These are phyloP conservation scores for Wickerhamomyces alni DNA, from an alignment of 805 yeast genomes.

Conservation along the genomic window DNA sequence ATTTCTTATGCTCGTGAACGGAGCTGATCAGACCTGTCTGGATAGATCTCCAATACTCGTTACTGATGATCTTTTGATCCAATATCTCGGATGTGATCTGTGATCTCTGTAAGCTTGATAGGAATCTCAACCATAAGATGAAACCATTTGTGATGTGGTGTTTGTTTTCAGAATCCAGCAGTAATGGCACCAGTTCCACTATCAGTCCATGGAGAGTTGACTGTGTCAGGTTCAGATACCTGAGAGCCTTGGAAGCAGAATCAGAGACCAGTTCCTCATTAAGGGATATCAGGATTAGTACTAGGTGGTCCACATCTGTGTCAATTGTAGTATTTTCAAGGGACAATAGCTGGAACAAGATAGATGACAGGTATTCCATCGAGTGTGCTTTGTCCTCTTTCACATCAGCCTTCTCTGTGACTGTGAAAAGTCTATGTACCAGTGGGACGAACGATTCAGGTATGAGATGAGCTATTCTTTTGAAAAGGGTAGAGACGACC, in stretches of 20 bases:
- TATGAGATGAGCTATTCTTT: conserved; percentile 5
- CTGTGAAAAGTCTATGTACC: neutral
- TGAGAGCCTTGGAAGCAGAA: conserved; percentile 33
- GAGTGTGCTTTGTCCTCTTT: neutral
- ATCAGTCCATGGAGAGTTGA: conserved; percentile 23
- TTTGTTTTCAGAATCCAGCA: conserved; percentile 25
- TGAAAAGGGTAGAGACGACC: conserved; percentile 1
- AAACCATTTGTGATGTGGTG: conserved; percentile 37
- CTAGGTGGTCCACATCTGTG: conserved; percentile 20
- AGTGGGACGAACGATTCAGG: neutral
- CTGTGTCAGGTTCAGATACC: conserved; percentile 44
- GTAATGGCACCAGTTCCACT: conserved; percentile 41
- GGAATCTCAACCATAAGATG: conserved; percentile 50
- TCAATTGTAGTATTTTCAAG: conserved; percentile 3
- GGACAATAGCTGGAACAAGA: conserved; percentile 4
- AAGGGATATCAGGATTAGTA: conserved; percentile 30
- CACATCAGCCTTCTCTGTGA: neutral
- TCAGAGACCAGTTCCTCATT: conserved; percentile 33
- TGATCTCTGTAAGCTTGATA: conserved; percentile 24
- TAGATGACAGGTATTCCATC: neutral
- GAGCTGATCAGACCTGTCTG: conserved; percentile 50
- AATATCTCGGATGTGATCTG: conserved; percentile 2
- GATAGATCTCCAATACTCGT: conserved; percentile 49
- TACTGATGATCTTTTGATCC: conserved; percentile 3
- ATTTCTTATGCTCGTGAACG: conserved; percentile 65